phyloP scores from a whole-genome alignment of 1,139 yeast genomes.

The Candida sanyaensis region DNA sequence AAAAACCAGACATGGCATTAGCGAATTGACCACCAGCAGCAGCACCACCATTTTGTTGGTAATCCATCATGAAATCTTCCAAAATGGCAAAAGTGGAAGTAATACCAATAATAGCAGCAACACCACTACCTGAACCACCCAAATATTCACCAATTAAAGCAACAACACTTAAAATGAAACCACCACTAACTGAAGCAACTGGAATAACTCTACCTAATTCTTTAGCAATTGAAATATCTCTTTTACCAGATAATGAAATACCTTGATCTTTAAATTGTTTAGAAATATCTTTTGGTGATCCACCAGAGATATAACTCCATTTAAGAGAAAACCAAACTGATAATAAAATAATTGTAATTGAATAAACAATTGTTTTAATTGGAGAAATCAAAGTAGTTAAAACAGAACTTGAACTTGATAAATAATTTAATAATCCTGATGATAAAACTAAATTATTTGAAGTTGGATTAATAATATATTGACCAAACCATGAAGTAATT shows the following conservation, averaged over 20 bases:
- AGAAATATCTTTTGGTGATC: constrained; percentile 80
- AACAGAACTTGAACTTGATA: constrained; percentile 52
- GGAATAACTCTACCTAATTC: constrained; percentile 81
- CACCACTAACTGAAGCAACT: constrained; percentile 82
- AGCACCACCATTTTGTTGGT: constrained; percentile 49
- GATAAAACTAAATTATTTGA: constrained; percentile 37
- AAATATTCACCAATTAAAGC: constrained; percentile 65
- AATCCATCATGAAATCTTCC: constrained; percentile 57
- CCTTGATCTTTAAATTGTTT: constrained; percentile 87
- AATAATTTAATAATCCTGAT: constrained; percentile 58
- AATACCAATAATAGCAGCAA: constrained; percentile 66
- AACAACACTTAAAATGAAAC: constrained; percentile 58
- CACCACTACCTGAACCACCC: constrained; percentile 75
- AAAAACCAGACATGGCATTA: constrained; percentile 30
- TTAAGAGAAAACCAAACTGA: constrained; percentile 66
- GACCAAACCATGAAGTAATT: constrained; percentile 40
- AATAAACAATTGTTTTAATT: constrained; percentile 51
- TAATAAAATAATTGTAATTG: constrained; percentile 46
- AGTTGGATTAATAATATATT: constrained; percentile 34
- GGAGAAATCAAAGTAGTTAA: constrained; percentile 46
- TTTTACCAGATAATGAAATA: constrained; percentile 80
- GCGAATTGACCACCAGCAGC: constrained; percentile 38
- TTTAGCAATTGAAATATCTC: constrained; percentile 76
- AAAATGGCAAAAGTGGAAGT: constrained; percentile 69
- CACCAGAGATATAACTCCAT: constrained; percentile 84